These are phyloP conservation scores for Linnemannia zychae DNA, from an alignment of 192 early-diverging fungal species.

Conservation along the genomic window DNA sequence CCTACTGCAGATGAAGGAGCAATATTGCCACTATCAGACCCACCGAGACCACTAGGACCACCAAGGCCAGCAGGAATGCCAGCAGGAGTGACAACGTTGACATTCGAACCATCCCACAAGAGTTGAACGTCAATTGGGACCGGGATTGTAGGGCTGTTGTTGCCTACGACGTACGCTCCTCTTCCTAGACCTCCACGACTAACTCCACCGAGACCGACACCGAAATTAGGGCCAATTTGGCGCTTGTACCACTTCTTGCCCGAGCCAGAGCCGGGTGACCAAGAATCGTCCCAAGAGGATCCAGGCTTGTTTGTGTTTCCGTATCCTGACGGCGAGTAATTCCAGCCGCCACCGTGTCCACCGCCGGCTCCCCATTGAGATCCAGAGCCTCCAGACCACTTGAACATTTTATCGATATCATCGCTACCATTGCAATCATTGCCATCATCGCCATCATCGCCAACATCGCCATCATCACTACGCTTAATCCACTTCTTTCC, in stretches of 20 bases:
- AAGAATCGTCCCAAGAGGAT: too few relatives aligned
- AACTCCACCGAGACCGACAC: too few relatives aligned
- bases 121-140: slow-evolving; percentile 10
- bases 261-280: too few relatives aligned
- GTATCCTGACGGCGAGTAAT: background rate
- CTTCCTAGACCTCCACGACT: background rate
- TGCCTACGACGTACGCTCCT: background rate
- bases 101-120: slow-evolving; percentile 16
- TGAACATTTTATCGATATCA: background rate
- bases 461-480: background rate
- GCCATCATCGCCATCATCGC: background rate
- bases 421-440: background rate
- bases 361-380: background rate
- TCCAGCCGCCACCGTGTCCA: background rate
- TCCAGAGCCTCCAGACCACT: background rate
- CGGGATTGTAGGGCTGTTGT: background rate
- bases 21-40: too few relatives aligned
- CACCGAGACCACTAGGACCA: background rate
- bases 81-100: background rate
- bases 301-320: background rate
- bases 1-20: background rate
- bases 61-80: background rate
- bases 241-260: slow-evolving; percentile 4
- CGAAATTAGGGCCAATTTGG: background rate
- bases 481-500: background rate